Percentiles rank a stretch among this genome's conserved stretches.
Evolutionary conservation across 1,139 yeast genomes (phyloP).

Genomic region (Magnusiomyces ingens): DNA sequence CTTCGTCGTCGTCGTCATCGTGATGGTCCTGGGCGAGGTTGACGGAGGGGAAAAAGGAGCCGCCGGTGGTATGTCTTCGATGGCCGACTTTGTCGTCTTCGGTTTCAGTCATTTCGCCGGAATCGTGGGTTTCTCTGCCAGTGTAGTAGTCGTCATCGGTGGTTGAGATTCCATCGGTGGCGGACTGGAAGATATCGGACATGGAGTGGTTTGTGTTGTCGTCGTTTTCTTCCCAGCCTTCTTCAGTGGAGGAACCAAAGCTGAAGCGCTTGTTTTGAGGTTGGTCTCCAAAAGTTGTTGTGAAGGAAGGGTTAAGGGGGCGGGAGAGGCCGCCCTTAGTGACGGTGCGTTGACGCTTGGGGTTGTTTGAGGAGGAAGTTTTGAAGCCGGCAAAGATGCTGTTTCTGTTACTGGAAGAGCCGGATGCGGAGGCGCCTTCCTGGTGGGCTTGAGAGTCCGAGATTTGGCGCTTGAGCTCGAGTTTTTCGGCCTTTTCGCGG

Average conservation of each 20-base stretch:
- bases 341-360: slow-evolving; percentile 3
- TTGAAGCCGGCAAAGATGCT: neutral
- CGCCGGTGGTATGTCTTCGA: neutral
- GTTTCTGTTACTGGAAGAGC: neutral
- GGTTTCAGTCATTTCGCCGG: slow-evolving; percentile 36
- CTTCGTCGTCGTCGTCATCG: neutral
- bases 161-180: slow-evolving; percentile 25
- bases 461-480: slow-evolving; percentile 29
- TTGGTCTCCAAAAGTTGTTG: slow-evolving; percentile 1
- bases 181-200: slow-evolving; percentile 23
- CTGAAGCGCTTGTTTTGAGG: neutral
- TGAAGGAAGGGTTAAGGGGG: neutral
- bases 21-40: neutral
- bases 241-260: slow-evolving; percentile 8
- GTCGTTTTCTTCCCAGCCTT: slow-evolving; percentile 9
- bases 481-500: slow-evolving; percentile 33
- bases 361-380: neutral
- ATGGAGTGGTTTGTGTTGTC: neutral
- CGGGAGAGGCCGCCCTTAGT: too few species aligned
- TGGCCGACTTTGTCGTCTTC: slow-evolving; percentile 22
- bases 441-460: slow-evolving; percentile 25
- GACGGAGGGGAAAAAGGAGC: neutral
- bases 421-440: neutral
- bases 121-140: slow-evolving; percentile 29
- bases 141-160: slow-evolving; percentile 32